These are phyloP conservation scores for Fusarium nurragi DNA, from an alignment of 2,329 filamentous ascomycete species.

Conservation along the genomic window DNA sequence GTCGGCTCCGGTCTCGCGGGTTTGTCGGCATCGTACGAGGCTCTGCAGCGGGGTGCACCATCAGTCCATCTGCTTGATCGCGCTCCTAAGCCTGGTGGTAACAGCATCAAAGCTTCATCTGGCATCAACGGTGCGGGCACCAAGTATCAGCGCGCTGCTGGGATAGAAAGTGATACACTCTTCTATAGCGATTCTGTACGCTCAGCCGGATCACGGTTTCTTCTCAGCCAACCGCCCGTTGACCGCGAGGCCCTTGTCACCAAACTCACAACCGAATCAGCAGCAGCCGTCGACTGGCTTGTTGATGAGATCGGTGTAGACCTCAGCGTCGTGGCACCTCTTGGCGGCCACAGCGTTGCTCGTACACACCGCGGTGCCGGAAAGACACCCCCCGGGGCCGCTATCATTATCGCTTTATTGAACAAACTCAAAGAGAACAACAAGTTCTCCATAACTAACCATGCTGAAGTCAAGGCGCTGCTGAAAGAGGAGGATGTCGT, in stretches of 20 bases:
- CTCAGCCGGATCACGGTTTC: constrained; percentile 61
- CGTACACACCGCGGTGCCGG: constrained; percentile 61
- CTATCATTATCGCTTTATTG: constrained; percentile 65
- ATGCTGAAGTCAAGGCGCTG: constrained; percentile 63
- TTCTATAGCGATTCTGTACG: constrained; percentile 67
- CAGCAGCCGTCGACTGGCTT: constrained; percentile 64
- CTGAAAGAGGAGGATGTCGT: constrained; percentile 52
- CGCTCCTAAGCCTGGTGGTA: constrained; percentile 67
- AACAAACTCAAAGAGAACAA: constrained; percentile 59
- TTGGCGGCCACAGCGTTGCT: constrained; percentile 67
- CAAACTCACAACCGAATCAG: constrained; percentile 59
- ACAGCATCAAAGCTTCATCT: constrained; percentile 73
- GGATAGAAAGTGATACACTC: constrained; percentile 49
- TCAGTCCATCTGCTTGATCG: constrained; percentile 68
- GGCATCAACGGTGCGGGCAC: constrained; percentile 72
- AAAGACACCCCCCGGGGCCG: constrained; percentile 65
- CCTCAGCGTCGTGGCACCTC: constrained; percentile 64
- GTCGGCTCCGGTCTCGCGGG: constrained; percentile 74
- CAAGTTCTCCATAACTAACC: constrained; percentile 62
- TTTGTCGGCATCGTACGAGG: constrained; percentile 66
- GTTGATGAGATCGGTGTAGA: constrained; percentile 66
- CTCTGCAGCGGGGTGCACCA: constrained; percentile 59
- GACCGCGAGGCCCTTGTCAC: constrained; percentile 58
- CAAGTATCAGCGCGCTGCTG: constrained; percentile 58
- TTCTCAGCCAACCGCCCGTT: constrained; percentile 30